Evolutionary conservation across 2,329 filamentous ascomycete species (phyloP), one percentile per base, ranked within the genome.

Genomic region (Rosellinia necatrix): DNA sequence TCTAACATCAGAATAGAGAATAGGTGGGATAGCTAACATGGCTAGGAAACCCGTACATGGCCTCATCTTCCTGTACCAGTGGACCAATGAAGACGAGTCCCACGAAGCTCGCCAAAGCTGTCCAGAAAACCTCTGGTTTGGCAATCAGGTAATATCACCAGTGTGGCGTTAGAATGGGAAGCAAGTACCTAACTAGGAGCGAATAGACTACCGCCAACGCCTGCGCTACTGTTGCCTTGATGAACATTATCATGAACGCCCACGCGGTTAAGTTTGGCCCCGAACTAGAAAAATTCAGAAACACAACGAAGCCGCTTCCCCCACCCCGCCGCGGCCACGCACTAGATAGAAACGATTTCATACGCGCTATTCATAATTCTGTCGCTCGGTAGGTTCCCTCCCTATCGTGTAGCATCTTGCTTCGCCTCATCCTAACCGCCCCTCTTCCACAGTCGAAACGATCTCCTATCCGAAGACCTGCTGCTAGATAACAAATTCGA

Each of bases 201-300:
- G 66, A 34, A 69, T 59, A 93, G 87, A 91, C 90, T 1, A 88
- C 86, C 0, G 81, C 84, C 52, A 96, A 96, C 72, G 88, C 91
- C 22, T 99, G 94, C 73, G 94, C 91, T 17, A 94, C 91, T n/a
- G 85, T 97, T 41, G 92, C 94, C 3, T 79, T 97, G 63, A 81
- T 97, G 65, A 97, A 97, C 67, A 96, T 97, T 58, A 77, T 96
- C 68, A 96, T 96, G 83, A 97, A 97, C 69, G 81, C 86, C 21
- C 76, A 83, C 0, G 78, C 77, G 0, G 73, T 91, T 3, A 75
- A 85, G 9, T 80, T 97, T 5, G 91, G 92, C 3, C 74, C 83
- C n/a, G 79, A 87, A 56, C 80, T 97, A 1, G 73, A 78, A 24
- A 74, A 78, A 12, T 96, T 97, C 76, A 93, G 90, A 66, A 75